These are phyloP conservation scores for Linum tenue DNA, from an alignment of 345 rosid genomes.

Conservation along the genomic window DNA sequence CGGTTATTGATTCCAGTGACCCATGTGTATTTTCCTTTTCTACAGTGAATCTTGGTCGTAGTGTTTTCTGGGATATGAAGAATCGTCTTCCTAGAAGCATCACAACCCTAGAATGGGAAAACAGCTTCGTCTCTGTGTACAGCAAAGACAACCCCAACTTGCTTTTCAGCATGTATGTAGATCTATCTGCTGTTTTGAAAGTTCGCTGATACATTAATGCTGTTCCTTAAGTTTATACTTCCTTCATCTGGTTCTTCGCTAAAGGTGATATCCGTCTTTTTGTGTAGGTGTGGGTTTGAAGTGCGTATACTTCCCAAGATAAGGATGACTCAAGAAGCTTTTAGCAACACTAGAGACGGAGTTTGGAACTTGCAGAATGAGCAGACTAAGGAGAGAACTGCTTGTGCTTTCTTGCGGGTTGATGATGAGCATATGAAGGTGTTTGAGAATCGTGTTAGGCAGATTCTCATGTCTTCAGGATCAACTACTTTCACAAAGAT, in stretches of 20 bases:
- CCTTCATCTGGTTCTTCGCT: background rate
- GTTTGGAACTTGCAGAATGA: slow-evolving; percentile 99
- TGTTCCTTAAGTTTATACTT: slow-evolving; percentile 5
- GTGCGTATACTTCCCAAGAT: slow-evolving; percentile 94
- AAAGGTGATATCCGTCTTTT: background rate
- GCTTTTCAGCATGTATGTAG: slow-evolving; percentile 93
- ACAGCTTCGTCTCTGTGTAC: slow-evolving; percentile 92
- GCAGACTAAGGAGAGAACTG: slow-evolving; percentile 98
- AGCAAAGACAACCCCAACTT: slow-evolving; percentile 99
- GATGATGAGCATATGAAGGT: slow-evolving; percentile 99
- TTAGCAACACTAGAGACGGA: slow-evolving; percentile 93
- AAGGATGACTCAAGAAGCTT: slow-evolving; percentile 99
- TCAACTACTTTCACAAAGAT: slow-evolving; percentile 97
- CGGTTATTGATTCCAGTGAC: slow-evolving; percentile 17
- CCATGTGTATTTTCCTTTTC: slow-evolving; percentile 1
- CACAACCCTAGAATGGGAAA: slow-evolving; percentile 99
- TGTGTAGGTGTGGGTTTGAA: slow-evolving; percentile 87
- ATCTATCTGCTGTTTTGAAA: background rate
- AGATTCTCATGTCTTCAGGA: slow-evolving; percentile 99
- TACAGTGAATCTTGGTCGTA: slow-evolving; percentile 96
- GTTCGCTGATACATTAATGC: background rate
- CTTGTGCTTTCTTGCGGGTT: slow-evolving; percentile 91
- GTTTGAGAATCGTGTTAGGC: slow-evolving; percentile 98
- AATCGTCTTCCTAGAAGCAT: slow-evolving; percentile 98
- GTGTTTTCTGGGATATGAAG: slow-evolving; percentile 99